Evolutionary conservation across 768 basidiomycete species (phyloP).

Genomic region (Holtermanniella nyarrowii): DNA sequence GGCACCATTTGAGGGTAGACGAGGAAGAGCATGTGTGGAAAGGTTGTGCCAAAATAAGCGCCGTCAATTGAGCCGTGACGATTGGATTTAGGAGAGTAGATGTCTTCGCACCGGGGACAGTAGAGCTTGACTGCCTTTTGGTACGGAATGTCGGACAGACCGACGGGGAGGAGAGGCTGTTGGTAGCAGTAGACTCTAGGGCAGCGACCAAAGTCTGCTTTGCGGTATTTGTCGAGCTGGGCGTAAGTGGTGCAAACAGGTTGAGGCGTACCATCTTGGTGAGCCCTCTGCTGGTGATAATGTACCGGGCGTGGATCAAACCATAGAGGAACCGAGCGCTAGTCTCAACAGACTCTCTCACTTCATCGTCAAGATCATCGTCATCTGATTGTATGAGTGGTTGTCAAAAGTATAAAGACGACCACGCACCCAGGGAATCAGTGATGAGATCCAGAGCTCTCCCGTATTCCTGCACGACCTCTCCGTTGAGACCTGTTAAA

Average conservation of each 20-base stretch:
- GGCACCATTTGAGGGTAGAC: slow-evolving; percentile 91
- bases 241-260: not conserved
- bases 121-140: slow-evolving; percentile 98
- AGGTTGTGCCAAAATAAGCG: slow-evolving; percentile 96
- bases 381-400: slow-evolving; percentile 51
- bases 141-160: slow-evolving; percentile 92
- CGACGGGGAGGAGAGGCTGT: slow-evolving; percentile 92
- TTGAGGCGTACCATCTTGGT: slow-evolving; percentile 71
- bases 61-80: slow-evolving; percentile 96
- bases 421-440: slow-evolving; percentile 70
- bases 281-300: slow-evolving; percentile 84
- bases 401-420: not conserved
- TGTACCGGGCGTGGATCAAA: slow-evolving; percentile 92
- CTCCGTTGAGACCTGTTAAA: slow-evolving; percentile 86
- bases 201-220: slow-evolving; percentile 95
- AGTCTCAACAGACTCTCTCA: slow-evolving; percentile 80
- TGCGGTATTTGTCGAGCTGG: slow-evolving; percentile 87
- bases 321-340: slow-evolving; percentile 91
- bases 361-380: slow-evolving; percentile 83
- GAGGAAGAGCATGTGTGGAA: slow-evolving; percentile 93
- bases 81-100: slow-evolving; percentile 94
- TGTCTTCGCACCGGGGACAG: slow-evolving; percentile 95
- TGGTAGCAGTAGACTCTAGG: slow-evolving; percentile 91
- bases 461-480: slow-evolving; percentile 77
- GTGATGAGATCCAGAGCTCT: slow-evolving; percentile 93